phyloP scores from a whole-genome alignment of 2,329 filamentous ascomycete genomes.

The Alternaria triticimaculans region DNA sequence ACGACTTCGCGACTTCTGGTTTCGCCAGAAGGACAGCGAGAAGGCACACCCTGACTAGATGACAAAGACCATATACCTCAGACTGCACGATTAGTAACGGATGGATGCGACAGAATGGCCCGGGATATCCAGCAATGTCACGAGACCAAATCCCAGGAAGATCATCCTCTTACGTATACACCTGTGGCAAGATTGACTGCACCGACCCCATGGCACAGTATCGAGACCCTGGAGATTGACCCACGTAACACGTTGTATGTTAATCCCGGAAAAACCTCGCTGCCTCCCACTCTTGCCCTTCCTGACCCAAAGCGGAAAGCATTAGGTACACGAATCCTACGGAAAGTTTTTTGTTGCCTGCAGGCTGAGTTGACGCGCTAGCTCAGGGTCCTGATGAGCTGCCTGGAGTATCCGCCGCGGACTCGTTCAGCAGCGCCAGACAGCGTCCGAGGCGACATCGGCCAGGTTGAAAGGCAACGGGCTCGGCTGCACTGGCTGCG shows the following conservation, averaged over 20 bases:
- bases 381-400: conserved; percentile 11
- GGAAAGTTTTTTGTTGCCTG: conserved; percentile 4
- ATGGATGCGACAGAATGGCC: not conserved
- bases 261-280: conserved; percentile 15
- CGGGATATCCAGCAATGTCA: not conserved
- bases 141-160: not conserved
- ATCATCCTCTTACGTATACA: not conserved
- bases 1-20: not conserved
- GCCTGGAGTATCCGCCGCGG: conserved; percentile 39
- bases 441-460: conserved; percentile 43
- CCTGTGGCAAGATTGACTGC: not conserved
- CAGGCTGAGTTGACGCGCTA: conserved; percentile 18
- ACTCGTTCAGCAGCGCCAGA: conserved; percentile 9
- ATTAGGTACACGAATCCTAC: conserved; percentile 26
- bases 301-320: conserved; percentile 14
- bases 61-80: not conserved
- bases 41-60: not conserved
- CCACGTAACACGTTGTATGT: not conserved
- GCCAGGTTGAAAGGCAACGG: conserved; percentile 24
- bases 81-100: not conserved
- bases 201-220: not conserved
- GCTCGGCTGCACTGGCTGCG: conserved; percentile 13
- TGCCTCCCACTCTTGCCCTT: conserved; percentile 21
- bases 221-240: conserved; percentile 21
- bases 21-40: not conserved